Evolutionary conservation across 2,329 filamentous ascomycete species (phyloP), one percentile per base, ranked within the genome.

Genomic region (Penicillium expansum): DNA sequence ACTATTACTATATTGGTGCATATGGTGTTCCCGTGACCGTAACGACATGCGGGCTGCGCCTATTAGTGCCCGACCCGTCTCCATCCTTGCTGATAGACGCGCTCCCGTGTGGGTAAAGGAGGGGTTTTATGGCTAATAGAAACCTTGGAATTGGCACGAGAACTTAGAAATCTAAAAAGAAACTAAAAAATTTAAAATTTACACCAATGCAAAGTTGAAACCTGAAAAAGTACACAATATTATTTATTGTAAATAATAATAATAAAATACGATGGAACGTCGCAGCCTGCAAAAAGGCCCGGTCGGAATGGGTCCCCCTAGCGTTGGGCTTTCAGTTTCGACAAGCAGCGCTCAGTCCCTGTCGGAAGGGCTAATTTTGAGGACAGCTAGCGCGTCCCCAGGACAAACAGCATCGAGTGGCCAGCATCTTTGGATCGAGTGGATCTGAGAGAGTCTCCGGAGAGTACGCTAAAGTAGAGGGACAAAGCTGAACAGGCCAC

Each of bases 1-100:
- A 39, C 48, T 30, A 39, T 37, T 35, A 39, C 48, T 43, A 47
- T 22, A 56, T 52, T 56, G 39, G 41, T 41, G 8, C 48, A 61
- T 59, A 59, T 58, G 52, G 48, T 60, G 62, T 63, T 68, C 67
- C 66, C 66, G 66, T 69, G 67, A 68, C 62, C 48, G 49, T 55
- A 45, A 37, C 20, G 48, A 51, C 65, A 65, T 68, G 66, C 67
- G 64, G 64, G 63, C 60, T 57, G 64, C 64, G 64, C 44, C 63
- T 67, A 66, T 67, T 66, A 67, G 66, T 67, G 64, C 63, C 62
- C 61, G 62, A 64, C 59, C 39, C 48, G 59, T 60, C 59, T 60
- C 58, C 64, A 67, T 64, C 62, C 62, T 33, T 64, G 59, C 27
- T 62, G 63, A 62, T 67, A 66, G 63, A 63, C 64, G 64, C 64